These are phyloP conservation scores for Rhizopus stolonifer DNA, from an alignment of 371 early-diverging fungal species.

Conservation along the genomic window DNA sequence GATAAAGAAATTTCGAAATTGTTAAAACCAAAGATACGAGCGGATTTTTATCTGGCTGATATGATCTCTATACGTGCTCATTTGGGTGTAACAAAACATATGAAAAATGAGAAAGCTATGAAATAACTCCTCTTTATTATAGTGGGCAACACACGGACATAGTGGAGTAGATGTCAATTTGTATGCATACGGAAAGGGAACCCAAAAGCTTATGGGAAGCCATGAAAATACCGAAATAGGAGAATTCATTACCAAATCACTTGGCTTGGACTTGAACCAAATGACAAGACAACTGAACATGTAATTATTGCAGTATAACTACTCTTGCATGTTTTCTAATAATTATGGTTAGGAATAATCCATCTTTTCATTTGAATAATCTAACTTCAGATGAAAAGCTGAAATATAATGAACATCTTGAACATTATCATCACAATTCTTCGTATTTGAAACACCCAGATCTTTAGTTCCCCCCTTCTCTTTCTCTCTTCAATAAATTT, in stretches of 20 bases:
- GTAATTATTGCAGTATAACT: too few species aligned
- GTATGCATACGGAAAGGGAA: conserved; percentile 69
- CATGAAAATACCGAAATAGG: conserved; percentile 91
- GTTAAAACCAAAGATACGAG: conserved; percentile 8
- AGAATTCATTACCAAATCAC: conserved; percentile 59
- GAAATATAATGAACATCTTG: conserved; percentile 32
- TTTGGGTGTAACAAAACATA: conserved; percentile 72
- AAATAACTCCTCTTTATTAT: background rate
- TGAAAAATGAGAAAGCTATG: conserved; percentile 4
- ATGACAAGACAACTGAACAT: conserved; percentile 62
- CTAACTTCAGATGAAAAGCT: conserved; percentile 30
- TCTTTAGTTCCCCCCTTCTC: background rate
- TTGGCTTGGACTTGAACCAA: conserved; percentile 63
- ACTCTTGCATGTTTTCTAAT: background rate
- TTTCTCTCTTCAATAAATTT: too few species aligned
- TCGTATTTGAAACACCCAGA: background rate
- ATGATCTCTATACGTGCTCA: conserved; percentile 73
- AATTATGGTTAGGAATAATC: conserved; percentile 16
- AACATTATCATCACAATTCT: conserved; percentile 31
- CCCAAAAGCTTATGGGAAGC: conserved; percentile 58
- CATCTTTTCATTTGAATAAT: conserved; percentile 26
- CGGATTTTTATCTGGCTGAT: conserved; percentile 58
- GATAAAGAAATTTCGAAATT: conserved; percentile 61
- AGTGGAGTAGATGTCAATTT: conserved; percentile 94
- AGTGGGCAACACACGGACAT: conserved; percentile 92